Evolutionary conservation across 371 early-diverging fungal species (phyloP), one percentile per base, ranked within the genome.

Genomic region (Quaeritorhiza haematococci): DNA sequence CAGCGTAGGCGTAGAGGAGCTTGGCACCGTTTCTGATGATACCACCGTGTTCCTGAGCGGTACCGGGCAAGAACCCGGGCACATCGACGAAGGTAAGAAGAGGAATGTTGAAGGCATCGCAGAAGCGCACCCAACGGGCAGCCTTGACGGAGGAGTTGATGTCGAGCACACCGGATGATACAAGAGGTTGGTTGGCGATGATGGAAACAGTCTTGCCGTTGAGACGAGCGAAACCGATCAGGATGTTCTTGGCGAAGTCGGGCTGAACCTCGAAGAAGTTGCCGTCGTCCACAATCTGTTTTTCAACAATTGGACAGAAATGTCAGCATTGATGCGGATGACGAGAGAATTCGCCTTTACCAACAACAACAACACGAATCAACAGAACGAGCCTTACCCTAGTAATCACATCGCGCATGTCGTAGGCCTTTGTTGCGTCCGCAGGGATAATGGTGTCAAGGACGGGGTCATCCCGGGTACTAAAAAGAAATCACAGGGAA

Each of bases 1-100:
- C 97, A 41, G 93, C 92, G 62, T 92, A 97, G 27, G 97, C 97
- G 65, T 93, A 94, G 32, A 97, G 72, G 7, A 97, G 78, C 71
- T 97, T 97, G 38, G 97, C 97, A 45, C 97, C 97, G 68, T 97
- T 89, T n/a, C 94, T 82, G 63, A 97, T 97, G 57, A 97, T 94
- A 38, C 97, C 97, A 45, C 84, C 85, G 73, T 97, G 94, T 72
- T 97, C 97, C 71, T 97, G 97, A 10, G 84, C 79, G 23, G 90
- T 90, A 30, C 97, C 97, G 15, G 97, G 97, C 59, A 97, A 72
- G 76, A 97, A 97, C 7, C 97, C 97, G 38, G 97, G 97, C 3
- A 97, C 97, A 64, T 97, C 97, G n/a, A 97, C 97, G 52, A 97
- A 79, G 0, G 96, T 94, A 27, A 97, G 55, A 17, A 96, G 66